A percentile compares a stretch with the other conserved stretches of the same genome.
These are phyloP conservation scores for Stemphylium lycopersici DNA, from an alignment of 2,329 filamentous ascomycete genomes.

Conservation along the genomic window DNA sequence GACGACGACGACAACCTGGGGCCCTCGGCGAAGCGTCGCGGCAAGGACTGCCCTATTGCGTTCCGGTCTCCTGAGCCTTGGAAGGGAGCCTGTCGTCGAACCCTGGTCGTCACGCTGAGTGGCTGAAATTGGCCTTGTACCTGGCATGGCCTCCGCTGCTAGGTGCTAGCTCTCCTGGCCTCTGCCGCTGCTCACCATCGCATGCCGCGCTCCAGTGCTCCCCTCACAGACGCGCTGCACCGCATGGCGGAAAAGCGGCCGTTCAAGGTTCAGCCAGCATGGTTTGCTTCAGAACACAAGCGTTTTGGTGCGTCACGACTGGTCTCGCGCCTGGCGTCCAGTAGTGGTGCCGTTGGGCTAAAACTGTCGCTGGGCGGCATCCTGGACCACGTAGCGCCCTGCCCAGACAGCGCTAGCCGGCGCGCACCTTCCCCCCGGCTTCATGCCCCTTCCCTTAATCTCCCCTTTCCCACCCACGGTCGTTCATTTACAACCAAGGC, in stretches of 20 bases:
- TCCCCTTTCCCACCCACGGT: conserved; percentile 42
- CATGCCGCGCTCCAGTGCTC: not conserved
- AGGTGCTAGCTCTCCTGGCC: conserved; percentile 15
- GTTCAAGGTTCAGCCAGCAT: conserved; percentile 18
- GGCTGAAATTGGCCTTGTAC: conserved; percentile 10
- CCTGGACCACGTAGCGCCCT: conserved; percentile 10
- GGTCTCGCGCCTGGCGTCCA: conserved; percentile 26
- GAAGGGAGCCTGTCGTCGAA: conserved; percentile 13
- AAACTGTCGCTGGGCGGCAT: conserved; percentile 11
- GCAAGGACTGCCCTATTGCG: conserved; percentile 28
- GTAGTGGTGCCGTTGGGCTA: conserved; percentile 22
- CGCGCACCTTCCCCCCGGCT: conserved; percentile 37
- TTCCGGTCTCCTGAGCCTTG: conserved; percentile 25
- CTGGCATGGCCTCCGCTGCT: conserved; percentile 13
- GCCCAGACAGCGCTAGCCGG: conserved; percentile 16
- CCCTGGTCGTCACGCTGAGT: conserved; percentile 15
- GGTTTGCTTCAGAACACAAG: conserved; percentile 20
- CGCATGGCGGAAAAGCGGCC: conserved; percentile 7
- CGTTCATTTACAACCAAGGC: conserved; percentile 44
- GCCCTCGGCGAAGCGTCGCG: conserved; percentile 22
- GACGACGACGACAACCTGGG: conserved; percentile 17
- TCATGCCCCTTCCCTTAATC: conserved; percentile 43
- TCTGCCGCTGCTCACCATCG: conserved; percentile 11
- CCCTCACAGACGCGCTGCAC: not conserved
- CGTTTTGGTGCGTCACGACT: conserved; percentile 24